Percentiles rank a stretch among this genome's conserved stretches.
Evolutionary conservation across 2,329 filamentous ascomycete genomes (phyloP).

Genomic region (Rosellinia necatrix): DNA sequence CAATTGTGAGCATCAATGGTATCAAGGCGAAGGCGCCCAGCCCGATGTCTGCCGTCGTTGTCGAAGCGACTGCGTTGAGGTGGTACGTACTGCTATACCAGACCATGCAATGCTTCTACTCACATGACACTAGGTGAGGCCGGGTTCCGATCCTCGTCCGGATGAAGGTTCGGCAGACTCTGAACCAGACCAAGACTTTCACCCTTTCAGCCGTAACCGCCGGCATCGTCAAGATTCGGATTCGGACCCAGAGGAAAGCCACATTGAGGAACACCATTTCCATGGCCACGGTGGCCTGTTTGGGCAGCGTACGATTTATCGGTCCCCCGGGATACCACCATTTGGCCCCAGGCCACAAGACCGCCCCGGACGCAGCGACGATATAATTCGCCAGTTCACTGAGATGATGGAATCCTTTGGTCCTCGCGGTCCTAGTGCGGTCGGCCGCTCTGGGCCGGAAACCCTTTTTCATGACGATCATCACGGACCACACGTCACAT

Average conservation of each 20-base stretch:
- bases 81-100: conserved; percentile 61
- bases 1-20: conserved; percentile 80
- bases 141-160: conserved; percentile 66
- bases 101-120: conserved; percentile 12
- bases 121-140: conserved; percentile 50
- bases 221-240: conserved; percentile 42
- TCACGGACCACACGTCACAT: conserved; percentile 31
- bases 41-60: conserved; percentile 74
- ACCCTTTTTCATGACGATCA: conserved; percentile 31
- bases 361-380: conserved; percentile 34
- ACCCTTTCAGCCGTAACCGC: conserved; percentile 23
- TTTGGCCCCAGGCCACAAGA: conserved; percentile 24
- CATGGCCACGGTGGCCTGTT: conserved; percentile 48
- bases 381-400: conserved; percentile 48
- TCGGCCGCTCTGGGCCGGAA: conserved; percentile 35
- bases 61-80: conserved; percentile 78
- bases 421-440: conserved; percentile 26
- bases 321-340: conserved; percentile 28
- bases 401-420: conserved; percentile 41
- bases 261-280: conserved; percentile 58
- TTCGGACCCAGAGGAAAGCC: conserved; percentile 63
- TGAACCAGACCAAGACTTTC: conserved; percentile 35
- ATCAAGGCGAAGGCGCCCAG: conserved; percentile 67
- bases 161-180: conserved; percentile 36
- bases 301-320: conserved; percentile 44